Base-by-base conservation (phyloP, 129 eudicot species). In the Chrysanthemum makinoi region DNA sequence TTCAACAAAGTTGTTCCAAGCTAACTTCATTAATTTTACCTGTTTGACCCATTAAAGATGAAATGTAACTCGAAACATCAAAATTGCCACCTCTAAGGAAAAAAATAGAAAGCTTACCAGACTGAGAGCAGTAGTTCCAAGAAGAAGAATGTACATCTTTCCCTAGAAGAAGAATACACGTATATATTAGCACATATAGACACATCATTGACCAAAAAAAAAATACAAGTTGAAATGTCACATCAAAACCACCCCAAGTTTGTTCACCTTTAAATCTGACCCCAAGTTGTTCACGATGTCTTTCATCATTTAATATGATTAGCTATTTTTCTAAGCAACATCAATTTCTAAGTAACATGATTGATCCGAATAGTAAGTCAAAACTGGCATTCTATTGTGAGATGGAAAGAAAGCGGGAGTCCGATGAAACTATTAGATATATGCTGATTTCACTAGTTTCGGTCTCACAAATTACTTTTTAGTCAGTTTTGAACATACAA, bases 71-170 rank as follows among this genome's bases (percentile, higher is more conserved):
- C 9, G 44, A 39, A 39, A 6, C 44, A 39, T 39, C 9, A 5
- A 39, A 39, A 39, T 39, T 39, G 44, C 44, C 44, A 39, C 15
- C 20, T 52, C 17, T 52, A 7, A 26, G 48, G 14, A 12, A 51
- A 26, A 30, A 30, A 20, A 8, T 24, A 35, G 14, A 1, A 53
- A 69, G 18, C 91, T 80, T 74, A 92, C 99, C 81, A 94, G 86
- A 71, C 99, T 94, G n/a, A 94, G 85, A 35, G 99, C 99, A 49
- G 99, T 94, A 11, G 99, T 94, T 59, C 99, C 99, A 61, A 94
- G 96, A 50, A 94, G 96, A 30, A 94, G 93, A 54, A 94, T 94
- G 77, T 94, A 94, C 97, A 94, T 86, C 76, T 94, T 94, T 52
- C 96, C 99, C 97, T 94, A 66, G 18, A 83, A 58, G 52, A 16